A percentile compares a stretch with the other conserved stretches of the same genome.
Conservation (phyloP, 768 basidiomycete genomes). For the Pleurotus sapidus region DNA sequence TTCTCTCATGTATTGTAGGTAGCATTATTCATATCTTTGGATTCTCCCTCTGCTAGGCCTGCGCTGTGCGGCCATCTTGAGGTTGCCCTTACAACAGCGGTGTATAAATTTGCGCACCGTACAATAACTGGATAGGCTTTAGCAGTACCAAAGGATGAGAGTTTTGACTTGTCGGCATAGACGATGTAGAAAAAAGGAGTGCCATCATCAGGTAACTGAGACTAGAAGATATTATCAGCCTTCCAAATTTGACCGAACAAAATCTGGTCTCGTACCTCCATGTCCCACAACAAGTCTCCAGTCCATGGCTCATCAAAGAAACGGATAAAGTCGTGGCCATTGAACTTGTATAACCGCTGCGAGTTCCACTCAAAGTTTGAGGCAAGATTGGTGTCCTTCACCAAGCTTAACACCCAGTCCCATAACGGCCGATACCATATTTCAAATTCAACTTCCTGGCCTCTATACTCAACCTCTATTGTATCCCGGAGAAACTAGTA, state of each 20-base stretch:
- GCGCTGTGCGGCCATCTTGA: too few relatives aligned
- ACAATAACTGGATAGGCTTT: slow-evolving; percentile 36
- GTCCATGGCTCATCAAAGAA: slow-evolving; percentile 37
- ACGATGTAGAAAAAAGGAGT: slow-evolving; percentile 29
- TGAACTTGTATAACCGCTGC: slow-evolving; percentile 21
- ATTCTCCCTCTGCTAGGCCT: too few relatives aligned
- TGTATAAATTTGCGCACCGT: slow-evolving; percentile 27
- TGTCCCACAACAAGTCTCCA: slow-evolving; percentile 30
- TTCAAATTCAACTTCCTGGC: slow-evolving; percentile 12
- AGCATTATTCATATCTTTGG: too few relatives aligned
- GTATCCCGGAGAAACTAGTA: slow-evolving; percentile 14
- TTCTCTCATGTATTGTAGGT: too few relatives aligned
- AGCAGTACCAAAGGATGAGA: slow-evolving; percentile 33
- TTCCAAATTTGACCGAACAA: background rate
- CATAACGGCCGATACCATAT: slow-evolving; percentile 19
- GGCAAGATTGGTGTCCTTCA: slow-evolving; percentile 20
- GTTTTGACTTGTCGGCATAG: slow-evolving; percentile 37
- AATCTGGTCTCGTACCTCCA: slow-evolving; percentile 25
- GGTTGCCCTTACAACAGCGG: too few relatives aligned
- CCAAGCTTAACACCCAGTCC: slow-evolving; percentile 25
- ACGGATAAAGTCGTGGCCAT: slow-evolving; percentile 20
- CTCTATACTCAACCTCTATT: slow-evolving; percentile 18
- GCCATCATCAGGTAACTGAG: slow-evolving; percentile 16
- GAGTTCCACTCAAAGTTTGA: slow-evolving; percentile 29
- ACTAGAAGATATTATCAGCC: slow-evolving; percentile 5